Evolutionary conservation across 2,329 filamentous ascomycete genomes (phyloP), one percentile per base, ranked within the genome.

Genomic region (Penicillium sclerotigenum): DNA sequence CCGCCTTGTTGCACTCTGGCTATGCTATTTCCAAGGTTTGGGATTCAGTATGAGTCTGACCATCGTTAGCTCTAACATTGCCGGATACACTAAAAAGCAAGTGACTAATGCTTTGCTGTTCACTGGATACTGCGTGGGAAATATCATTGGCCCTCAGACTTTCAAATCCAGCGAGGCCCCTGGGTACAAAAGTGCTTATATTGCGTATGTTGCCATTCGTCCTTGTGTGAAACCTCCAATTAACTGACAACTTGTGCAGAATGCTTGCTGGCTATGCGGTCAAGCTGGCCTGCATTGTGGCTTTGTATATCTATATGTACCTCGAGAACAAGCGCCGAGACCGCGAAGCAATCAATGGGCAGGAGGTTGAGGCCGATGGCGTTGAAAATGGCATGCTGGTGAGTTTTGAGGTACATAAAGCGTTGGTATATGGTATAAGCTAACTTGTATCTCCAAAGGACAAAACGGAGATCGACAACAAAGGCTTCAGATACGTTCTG

Each of bases 291-390:
- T 74, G 77, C 58, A 80, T 84, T 0, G 62, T 79, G 0, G 70
- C 81, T 0, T 63, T 85, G 2, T 84, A 82, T 57, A 58, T 79
- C 1, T 85, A 83, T 60, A 84, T 84, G 82, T 81, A 73, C 62
- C 65, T 70, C 2, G 75, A 75, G 14, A 85, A 85, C 66, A 81
- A 80, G 67, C 78, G 76, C 56, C 71, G 83, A 24, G 82, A 85
- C 65, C 67, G 75, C 0, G 78, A 79, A 41, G 78, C 59, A 74
- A 5, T 72, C 67, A 62, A 61, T 20, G 56, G 43, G 8, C 71
- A 73, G 4, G 76, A 79, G 31, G 75, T 79, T 41, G 80, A 81
- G 62, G 76, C 72, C 46, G 76, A 78, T 38, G 81, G 79, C 0
- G 77, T 84, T 33, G 81, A 84, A 64, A 74, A 71, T 52, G 81